These are phyloP conservation scores for Notholithocarpus densiflorus DNA, from an alignment of 306 rosid species.

Conservation along the genomic window DNA sequence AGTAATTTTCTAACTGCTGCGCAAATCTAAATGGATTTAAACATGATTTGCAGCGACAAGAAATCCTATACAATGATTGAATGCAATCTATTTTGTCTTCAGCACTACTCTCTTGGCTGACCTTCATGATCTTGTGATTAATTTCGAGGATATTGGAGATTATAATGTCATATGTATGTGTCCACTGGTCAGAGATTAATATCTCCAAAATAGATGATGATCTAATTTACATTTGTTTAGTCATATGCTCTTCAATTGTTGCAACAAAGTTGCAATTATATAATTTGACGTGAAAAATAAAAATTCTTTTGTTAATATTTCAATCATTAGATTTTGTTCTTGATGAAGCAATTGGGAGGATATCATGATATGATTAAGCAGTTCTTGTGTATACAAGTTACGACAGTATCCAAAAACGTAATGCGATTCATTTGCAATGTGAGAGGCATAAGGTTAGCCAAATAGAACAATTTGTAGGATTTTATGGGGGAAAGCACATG, in stretches of 20 bases:
- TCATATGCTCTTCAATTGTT: neutral
- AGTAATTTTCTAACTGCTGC: no score
- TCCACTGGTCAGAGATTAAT: neutral
- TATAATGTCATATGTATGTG: neutral
- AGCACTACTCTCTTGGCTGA: neutral
- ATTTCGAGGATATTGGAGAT: neutral
- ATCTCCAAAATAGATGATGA: neutral
- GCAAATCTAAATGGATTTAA: neutral
- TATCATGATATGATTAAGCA: neutral
- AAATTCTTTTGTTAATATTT: neutral
- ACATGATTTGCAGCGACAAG: constrained; percentile 3
- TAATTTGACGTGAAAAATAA: neutral
- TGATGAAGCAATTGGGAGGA: neutral
- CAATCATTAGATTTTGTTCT: neutral
- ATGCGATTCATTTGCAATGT: neutral
- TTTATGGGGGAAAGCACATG: no score
- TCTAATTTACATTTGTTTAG: neutral
- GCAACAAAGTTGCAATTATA: neutral
- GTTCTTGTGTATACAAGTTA: neutral
- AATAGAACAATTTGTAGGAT: no score
- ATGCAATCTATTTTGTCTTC: neutral
- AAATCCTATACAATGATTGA: constrained; percentile 20
- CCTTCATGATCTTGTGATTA: neutral
- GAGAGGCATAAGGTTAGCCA: no score
- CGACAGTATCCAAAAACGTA: neutral